phyloP scores from a whole-genome alignment of 495 filamentous ascomycete genomes.

The Talaromyces liani region DNA sequence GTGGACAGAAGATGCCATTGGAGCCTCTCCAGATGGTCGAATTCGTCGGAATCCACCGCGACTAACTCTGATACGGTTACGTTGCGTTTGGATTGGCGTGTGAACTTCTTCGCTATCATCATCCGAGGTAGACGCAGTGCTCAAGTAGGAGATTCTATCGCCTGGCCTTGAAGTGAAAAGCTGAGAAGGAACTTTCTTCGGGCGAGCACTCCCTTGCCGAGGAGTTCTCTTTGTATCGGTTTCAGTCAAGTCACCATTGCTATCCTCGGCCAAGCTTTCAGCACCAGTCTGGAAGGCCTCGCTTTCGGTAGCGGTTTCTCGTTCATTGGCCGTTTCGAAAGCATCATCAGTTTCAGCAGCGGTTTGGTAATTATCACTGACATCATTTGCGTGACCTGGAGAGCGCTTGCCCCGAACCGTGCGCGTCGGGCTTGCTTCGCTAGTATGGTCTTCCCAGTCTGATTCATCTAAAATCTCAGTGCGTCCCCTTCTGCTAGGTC shows the following conservation, averaged over 20 bases:
- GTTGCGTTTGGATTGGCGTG: slow-evolving; percentile 59
- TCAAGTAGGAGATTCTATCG: slow-evolving; percentile 64
- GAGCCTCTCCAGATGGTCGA: slow-evolving; percentile 58
- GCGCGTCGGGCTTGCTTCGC: slow-evolving; percentile 41
- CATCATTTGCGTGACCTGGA: slow-evolving; percentile 25
- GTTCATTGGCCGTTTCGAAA: slow-evolving; percentile 73
- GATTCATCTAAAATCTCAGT: slow-evolving; percentile 69
- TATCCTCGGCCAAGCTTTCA: slow-evolving; percentile 74
- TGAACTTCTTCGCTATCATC: slow-evolving; percentile 66
- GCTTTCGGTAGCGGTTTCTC: slow-evolving; percentile 68
- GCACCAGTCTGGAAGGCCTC: slow-evolving; percentile 90
- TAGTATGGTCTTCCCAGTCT: slow-evolving; percentile 85
- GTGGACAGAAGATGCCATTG: slow-evolving; percentile 36
- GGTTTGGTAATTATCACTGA: slow-evolving; percentile 72
- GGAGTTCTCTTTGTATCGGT: slow-evolving; percentile 58
- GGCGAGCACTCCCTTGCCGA: slow-evolving; percentile 22
- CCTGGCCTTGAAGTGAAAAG: slow-evolving; percentile 39
- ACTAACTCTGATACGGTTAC: slow-evolving; percentile 62
- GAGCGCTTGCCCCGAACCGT: slow-evolving; percentile 17
- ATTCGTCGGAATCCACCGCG: slow-evolving; percentile 57
- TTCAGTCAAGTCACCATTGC: slow-evolving; percentile 78
- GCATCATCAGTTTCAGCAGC: slow-evolving; percentile 79
- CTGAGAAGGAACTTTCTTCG: slow-evolving; percentile 29
- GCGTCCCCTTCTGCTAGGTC: slow-evolving; percentile 63
- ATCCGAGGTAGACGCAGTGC: slow-evolving; percentile 81